phyloP scores from a whole-genome alignment of 371 early-diverging fungal species.

The Rozella allomycis region DNA sequence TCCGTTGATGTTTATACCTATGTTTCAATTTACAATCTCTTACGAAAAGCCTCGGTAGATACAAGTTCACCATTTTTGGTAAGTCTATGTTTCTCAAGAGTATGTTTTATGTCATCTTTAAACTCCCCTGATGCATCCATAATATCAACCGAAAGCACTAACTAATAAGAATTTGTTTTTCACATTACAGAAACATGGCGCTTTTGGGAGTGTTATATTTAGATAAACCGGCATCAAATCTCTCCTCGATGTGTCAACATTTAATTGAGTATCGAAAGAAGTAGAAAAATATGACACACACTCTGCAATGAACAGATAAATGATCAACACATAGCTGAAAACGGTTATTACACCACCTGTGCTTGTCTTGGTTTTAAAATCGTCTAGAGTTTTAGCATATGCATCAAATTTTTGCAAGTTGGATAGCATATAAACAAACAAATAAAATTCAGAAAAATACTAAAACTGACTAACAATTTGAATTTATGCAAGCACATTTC shows the following conservation, averaged over 20 bases:
- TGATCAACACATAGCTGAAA: constrained; percentile 43
- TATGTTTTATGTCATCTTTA: constrained; percentile 52
- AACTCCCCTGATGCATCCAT: constrained; percentile 85
- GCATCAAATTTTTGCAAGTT: constrained; percentile 42
- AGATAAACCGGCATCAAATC: constrained; percentile 71
- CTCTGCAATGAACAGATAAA: constrained; percentile 50
- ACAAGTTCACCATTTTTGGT: constrained; percentile 40
- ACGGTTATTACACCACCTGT: constrained; percentile 73
- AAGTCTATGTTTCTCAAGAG: constrained; percentile 55
- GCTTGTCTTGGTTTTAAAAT: constrained; percentile 69
- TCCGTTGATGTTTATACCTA: constrained; percentile 5
- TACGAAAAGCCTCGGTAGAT: constrained; percentile 6
- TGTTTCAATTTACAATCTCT: not conserved
- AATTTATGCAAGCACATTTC: too few species aligned
- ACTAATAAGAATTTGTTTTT: constrained; percentile 1
- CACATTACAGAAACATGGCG: constrained; percentile 61
- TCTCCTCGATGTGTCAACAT: constrained; percentile 62
- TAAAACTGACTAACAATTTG: too few species aligned
- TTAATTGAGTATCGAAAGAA: constrained; percentile 42
- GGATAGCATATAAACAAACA: too few species aligned
- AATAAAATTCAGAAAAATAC: too few species aligned
- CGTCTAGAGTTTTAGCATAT: constrained; percentile 87
- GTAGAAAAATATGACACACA: constrained; percentile 49
- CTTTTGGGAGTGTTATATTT: constrained; percentile 68
- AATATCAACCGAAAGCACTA: constrained; percentile 68